Percentiles rank a stretch among this genome's conserved stretches.
Evolutionary conservation across 1,284 basidiomycete genomes (phyloP).

Genomic region (Ceratobasidium sp.): DNA sequence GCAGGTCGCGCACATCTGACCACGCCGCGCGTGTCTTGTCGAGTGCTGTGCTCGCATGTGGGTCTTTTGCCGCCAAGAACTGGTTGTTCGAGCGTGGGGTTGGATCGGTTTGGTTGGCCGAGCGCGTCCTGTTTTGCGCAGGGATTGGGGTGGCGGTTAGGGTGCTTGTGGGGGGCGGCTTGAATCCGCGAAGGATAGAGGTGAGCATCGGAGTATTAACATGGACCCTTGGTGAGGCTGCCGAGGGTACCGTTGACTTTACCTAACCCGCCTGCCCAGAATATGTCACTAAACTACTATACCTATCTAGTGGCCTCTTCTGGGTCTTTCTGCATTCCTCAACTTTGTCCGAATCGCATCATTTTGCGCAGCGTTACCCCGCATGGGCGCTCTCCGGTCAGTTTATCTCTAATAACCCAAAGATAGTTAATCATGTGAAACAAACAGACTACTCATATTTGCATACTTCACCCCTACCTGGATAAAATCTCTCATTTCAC

Average conservation of each 20-base stretch:
- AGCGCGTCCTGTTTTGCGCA: conserved; percentile 35
- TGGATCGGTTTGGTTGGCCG: conserved; percentile 40
- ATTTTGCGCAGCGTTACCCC: conserved; percentile 32
- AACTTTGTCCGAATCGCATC: conserved; percentile 38
- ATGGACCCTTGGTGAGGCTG: background rate
- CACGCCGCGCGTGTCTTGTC: conserved; percentile 22
- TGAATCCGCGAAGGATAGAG: conserved; percentile 33
- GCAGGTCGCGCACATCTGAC: conserved; percentile 23
- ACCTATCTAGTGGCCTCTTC: conserved; percentile 22
- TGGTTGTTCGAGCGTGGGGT: conserved; percentile 41
- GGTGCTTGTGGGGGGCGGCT: conserved; percentile 5
- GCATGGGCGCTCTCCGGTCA: conserved; percentile 30
- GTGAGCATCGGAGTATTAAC: conserved; percentile 5
- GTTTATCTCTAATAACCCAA: conserved; percentile 56
- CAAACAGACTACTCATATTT: conserved; percentile 66
- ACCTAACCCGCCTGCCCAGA: conserved; percentile 1
- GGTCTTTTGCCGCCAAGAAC: conserved; percentile 33
- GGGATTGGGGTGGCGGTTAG: conserved; percentile 29
- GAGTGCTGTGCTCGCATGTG: conserved; percentile 38
- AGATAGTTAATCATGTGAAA: background rate
- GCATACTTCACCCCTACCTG: conserved; percentile 70
- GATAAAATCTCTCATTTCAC: conserved; percentile 61
- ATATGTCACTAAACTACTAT: background rate
- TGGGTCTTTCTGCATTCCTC: conserved; percentile 32
- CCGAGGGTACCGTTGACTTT: conserved; percentile 4